A percentile compares a stretch with the other conserved stretches of the same genome.
These are phyloP conservation scores for Gossypioides kirkii DNA, from an alignment of 345 rosid genomes.

Conservation along the genomic window DNA sequence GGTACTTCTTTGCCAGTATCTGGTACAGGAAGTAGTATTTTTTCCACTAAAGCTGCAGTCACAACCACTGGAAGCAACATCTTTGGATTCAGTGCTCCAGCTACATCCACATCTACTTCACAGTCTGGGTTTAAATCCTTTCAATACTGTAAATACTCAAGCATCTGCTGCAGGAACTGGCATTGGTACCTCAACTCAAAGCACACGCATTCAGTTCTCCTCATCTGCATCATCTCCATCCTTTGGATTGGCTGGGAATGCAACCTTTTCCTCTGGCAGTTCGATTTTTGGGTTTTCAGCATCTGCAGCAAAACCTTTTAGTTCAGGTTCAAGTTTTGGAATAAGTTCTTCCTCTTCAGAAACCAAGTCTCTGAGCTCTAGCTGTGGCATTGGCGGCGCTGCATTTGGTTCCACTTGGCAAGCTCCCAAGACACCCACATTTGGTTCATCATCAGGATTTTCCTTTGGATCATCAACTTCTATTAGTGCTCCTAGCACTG, in stretches of 20 bases:
- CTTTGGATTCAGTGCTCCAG: constrained; percentile 47
- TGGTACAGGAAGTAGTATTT: constrained; percentile 31
- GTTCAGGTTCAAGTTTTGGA: constrained; percentile 49
- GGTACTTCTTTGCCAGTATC: constrained; percentile 29
- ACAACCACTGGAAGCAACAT: constrained; percentile 27
- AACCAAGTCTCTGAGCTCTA: constrained; percentile 38
- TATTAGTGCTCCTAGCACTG: constrained; percentile 21
- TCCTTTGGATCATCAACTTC: constrained; percentile 48
- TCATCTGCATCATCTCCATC: constrained; percentile 48
- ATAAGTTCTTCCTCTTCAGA: constrained; percentile 33
- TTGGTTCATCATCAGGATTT: constrained; percentile 34
- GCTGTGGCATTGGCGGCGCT: constrained; percentile 29
- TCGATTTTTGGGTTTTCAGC: constrained; percentile 48
- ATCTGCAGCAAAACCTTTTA: constrained; percentile 31
- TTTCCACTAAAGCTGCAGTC: constrained; percentile 24
- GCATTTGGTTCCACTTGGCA: constrained; percentile 58
- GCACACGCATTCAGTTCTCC: constrained; percentile 42
- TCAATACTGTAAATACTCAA: constrained; percentile 34
- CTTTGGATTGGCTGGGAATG: constrained; percentile 39
- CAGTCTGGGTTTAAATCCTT: constrained; percentile 45
- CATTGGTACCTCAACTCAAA: constrained; percentile 45
- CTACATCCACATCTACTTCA: constrained; percentile 31
- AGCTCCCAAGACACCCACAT: constrained; percentile 38
- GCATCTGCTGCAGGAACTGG: constrained; percentile 40
- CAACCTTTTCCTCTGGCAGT: constrained; percentile 40